Percentiles rank a stretch among this genome's conserved stretches.
These are phyloP conservation scores for Solanum ossicruentum DNA, from an alignment of 257 asterid species.

Conservation along the genomic window DNA sequence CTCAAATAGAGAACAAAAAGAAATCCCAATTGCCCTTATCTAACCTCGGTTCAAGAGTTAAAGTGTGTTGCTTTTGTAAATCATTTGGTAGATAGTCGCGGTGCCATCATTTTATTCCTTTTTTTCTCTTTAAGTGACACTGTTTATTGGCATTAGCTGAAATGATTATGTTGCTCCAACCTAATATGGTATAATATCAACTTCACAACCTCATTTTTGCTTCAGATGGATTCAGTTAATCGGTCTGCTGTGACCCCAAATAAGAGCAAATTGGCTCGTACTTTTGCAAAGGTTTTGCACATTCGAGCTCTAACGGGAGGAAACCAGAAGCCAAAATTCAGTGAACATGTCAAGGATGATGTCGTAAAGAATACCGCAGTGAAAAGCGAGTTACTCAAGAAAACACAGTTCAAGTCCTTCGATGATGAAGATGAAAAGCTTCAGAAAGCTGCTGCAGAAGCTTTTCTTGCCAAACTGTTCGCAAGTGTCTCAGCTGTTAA, in stretches of 20 bases:
- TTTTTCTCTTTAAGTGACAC: slow-evolving; percentile 5
- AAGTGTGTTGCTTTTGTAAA: slow-evolving; percentile 34
- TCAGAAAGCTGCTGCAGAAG: slow-evolving; percentile 25
- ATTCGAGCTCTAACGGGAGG: slow-evolving; percentile 31
- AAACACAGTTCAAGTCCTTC: background rate
- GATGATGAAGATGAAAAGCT: slow-evolving; percentile 16
- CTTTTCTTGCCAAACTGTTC: slow-evolving; percentile 63
- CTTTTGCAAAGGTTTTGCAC: slow-evolving; percentile 62
- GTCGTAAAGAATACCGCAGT: slow-evolving; percentile 5
- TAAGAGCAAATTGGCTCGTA: slow-evolving; percentile 44
- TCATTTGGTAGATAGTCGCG: slow-evolving; percentile 16
- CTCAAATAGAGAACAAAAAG: slow-evolving; percentile 22
- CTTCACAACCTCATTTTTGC: slow-evolving; percentile 1
- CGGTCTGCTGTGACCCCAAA: slow-evolving; percentile 30
- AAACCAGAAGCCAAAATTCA: slow-evolving; percentile 11
- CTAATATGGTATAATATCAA: background rate
- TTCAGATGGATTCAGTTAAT: slow-evolving; percentile 59
- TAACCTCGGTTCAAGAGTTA: slow-evolving; percentile 37
- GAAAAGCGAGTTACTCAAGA: slow-evolving; percentile 14
- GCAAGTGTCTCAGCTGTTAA: slow-evolving; percentile 58
- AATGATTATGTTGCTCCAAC: background rate
- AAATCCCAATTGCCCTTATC: slow-evolving; percentile 18
- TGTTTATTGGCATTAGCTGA: background rate
- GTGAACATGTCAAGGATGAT: slow-evolving; percentile 9
- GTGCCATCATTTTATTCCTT: slow-evolving; percentile 21